Evolutionary conservation across 2,329 filamentous ascomycete species (phyloP), one percentile per base, ranked within the genome.

Genomic region (Ustilaginoidea virens): DNA sequence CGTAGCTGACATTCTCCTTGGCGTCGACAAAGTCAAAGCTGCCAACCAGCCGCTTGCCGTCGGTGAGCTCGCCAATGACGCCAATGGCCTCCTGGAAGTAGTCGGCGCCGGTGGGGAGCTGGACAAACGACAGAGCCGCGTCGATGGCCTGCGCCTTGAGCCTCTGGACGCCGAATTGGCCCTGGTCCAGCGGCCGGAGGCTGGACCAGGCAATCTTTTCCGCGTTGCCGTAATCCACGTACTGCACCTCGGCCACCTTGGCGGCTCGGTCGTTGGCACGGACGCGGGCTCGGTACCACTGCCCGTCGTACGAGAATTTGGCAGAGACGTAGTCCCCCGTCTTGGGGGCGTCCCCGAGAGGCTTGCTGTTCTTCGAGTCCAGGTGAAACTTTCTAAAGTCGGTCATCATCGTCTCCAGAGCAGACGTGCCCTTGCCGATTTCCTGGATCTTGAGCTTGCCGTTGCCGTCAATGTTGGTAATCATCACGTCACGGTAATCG

Each of bases 201-300:
- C 71, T 68, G 15, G 74, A 69, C 85, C 87, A 98, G 0, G 86
- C 71, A 33, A 92, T 65, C 47, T 75, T 78, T 56, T 98, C 90
- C 31, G 72, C 78, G 66, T 98, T 98, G 44, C 90, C 90, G 54
- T 92, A 98, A 60, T 98, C 90, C 37, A 98, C 73, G 56, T 93
- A 98, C 25, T 92, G 60, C 16, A 98, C 78, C 54, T 98, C 90
- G 15, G 85, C 78, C 43, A 80, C 74, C 66, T 90, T 83, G 45
- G 76, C 77, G 7, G 86, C 69, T 36, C 90, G 83, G 58, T 98
- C 90, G 55, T 96, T 94, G 49, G 86, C 75, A 36, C 86, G 78
- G 36, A 98, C 74, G 36, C 77, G 79, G 18, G 81, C 90, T 36
- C 90, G 81, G 61, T 98, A 98, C 87, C 87, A 98, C 42, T 90